phyloP scores from a whole-genome alignment of 192 early-diverging fungal genomes.

The Dimargaris cristalligena region DNA sequence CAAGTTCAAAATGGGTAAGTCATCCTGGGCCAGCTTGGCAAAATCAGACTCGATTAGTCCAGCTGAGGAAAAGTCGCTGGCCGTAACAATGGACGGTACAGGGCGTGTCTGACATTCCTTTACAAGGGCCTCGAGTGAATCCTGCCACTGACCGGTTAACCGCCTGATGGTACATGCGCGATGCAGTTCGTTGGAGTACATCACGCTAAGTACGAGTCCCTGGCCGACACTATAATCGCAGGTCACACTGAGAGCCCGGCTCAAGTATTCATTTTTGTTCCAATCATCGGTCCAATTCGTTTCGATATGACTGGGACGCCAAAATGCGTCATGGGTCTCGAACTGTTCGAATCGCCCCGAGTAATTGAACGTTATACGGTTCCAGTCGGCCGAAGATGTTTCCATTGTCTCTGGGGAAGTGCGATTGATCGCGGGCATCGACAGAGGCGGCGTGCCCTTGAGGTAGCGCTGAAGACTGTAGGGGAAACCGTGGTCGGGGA shows the following conservation, averaged over 20 bases:
- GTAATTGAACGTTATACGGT: background rate
- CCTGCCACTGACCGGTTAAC: background rate
- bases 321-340: background rate
- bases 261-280: background rate
- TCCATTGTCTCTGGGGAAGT: background rate
- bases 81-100: background rate
- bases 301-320: background rate
- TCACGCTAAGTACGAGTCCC: background rate
- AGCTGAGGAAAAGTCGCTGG: background rate
- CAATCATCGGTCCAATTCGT: background rate
- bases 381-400: background rate
- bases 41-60: background rate
- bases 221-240: background rate
- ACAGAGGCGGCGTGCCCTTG: background rate
- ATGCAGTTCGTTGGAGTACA: background rate
- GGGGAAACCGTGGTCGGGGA: background rate
- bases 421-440: background rate
- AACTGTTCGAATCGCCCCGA: background rate
- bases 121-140: background rate
- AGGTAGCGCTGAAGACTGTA: background rate
- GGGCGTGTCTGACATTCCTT: too few relatives aligned
- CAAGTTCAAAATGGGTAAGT: background rate
- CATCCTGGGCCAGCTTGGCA: background rate
- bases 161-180: background rate
- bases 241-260: background rate